phyloP scores from a whole-genome alignment of 163 green algal species.

The Prototheca stagnorum region DNA sequence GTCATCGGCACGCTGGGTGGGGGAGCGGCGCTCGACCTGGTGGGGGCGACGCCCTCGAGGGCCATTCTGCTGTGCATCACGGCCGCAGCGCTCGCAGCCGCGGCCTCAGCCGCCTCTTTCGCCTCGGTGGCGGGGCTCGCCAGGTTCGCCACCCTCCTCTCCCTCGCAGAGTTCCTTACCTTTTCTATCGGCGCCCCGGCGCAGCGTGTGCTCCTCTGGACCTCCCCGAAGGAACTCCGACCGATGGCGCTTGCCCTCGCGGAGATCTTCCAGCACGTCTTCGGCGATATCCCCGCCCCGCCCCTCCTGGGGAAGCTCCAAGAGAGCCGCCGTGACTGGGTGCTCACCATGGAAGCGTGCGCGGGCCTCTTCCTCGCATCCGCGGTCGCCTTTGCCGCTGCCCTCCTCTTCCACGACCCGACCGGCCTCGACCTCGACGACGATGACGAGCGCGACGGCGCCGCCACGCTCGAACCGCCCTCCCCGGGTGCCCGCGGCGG shows the following conservation, averaged over 20 bases:
- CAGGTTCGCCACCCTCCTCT: neutral
- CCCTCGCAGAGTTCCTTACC: slow-evolving; percentile 1
- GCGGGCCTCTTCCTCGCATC: too few species aligned
- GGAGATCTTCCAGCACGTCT: slow-evolving; percentile 30
- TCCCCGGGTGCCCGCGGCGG: too few species aligned
- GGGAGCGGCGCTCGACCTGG: slow-evolving; percentile 3
- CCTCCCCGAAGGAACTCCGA: slow-evolving; percentile 15
- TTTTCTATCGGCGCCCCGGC: slow-evolving; percentile 3
- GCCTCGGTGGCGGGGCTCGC: neutral
- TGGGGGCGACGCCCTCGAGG: slow-evolving; percentile 3
- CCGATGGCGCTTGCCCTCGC: slow-evolving; percentile 22
- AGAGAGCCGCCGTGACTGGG: slow-evolving; percentile 1
- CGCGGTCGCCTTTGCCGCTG: too few species aligned
- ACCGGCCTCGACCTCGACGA: too few species aligned
- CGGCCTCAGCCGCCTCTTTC: neutral
- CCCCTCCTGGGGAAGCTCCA: slow-evolving; percentile 27
- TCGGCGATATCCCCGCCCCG: slow-evolving; percentile 41
- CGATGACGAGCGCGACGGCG: too few species aligned
- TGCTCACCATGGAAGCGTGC: too few species aligned
- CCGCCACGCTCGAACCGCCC: too few species aligned
- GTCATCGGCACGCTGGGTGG: slow-evolving; percentile 20
- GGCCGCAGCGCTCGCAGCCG: neutral
- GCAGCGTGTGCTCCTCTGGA: slow-evolving; percentile 24
- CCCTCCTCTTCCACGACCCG: too few species aligned
- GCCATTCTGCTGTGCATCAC: slow-evolving; percentile 14